Evolutionary conservation across 768 basidiomycete species (phyloP), one percentile per base, ranked within the genome.

Genomic region (Botryobasidium botryosum): DNA sequence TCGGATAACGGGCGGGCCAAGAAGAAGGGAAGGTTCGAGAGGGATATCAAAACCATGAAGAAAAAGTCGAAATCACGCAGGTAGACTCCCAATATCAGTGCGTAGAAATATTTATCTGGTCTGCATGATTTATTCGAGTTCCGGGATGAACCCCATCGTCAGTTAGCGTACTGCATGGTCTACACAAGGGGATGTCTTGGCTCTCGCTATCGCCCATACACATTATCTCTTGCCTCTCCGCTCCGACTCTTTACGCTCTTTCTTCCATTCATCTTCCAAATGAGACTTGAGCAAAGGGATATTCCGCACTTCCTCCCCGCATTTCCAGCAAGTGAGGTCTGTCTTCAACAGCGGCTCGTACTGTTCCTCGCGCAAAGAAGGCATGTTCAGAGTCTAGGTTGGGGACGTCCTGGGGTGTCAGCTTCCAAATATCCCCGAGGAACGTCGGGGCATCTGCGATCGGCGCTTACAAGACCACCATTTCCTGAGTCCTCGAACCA

Each of bases 281-380:
- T 92, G 88, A 7, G 57, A 58, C 54, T 85, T 87, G 40, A 92
- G 62, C 28, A 64, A 60, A 0, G 85, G 83, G 47, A 91, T 79
- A 48, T 77, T 84, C 53, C 72, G 77, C 59, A 75, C 64, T 46
- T 62, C 59, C 32, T 67, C 58, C 20, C 69, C 64, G 59, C 88
- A 92, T 44, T 62, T 69, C 64, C 75, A 86, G 57, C 88, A 92
- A 5, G 56, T 53, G 3, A 91, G 66, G 50, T 63, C 62, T 35
- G 72, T 71, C 51, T 85, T 81, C 44, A 91, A 64, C 29, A 84
- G 58, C 3, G 65, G 60, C 49, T 84, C 80, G 55, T 77, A 83
- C 18, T 64, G 61, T 36, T 61, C 64, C 40, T 64, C 61, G 2
- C 31, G 41, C 27, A 24, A 42, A 10, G 23, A 21, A 31, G 8